phyloP scores from a whole-genome alignment of 805 yeast species.

The Metschnikowia chrysomelidarum region DNA sequence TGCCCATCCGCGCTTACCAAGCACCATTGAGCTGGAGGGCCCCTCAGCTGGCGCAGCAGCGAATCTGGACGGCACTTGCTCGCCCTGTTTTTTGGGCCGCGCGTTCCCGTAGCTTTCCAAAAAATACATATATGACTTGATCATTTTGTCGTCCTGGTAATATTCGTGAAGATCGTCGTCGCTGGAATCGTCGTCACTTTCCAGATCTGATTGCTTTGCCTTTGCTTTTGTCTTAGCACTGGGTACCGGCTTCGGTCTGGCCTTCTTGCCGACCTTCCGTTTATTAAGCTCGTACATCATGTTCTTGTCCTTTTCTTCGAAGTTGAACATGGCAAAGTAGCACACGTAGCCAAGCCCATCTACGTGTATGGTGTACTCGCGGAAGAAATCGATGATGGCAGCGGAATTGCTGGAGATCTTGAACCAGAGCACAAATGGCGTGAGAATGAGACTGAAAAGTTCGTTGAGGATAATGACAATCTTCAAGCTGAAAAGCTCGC shows the following conservation, averaged over 20 bases:
- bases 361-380: constrained; percentile 86
- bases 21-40: constrained; percentile 3
- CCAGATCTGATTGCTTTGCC: constrained; percentile 17
- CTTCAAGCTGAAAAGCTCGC: constrained; percentile 71
- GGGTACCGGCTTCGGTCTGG: constrained; percentile 14
- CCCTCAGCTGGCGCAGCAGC: constrained; percentile 1
- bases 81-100: constrained; percentile 2
- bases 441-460: constrained; percentile 72
- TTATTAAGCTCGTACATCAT: constrained; percentile 37
- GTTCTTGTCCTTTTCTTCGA: constrained; percentile 55
- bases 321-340: constrained; percentile 88
- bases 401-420: constrained; percentile 73
- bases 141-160: constrained; percentile 80
- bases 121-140: constrained; percentile 84
- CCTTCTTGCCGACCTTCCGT: constrained; percentile 16
- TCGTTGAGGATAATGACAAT: constrained; percentile 72
- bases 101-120: constrained; percentile 71
- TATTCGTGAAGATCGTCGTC: constrained; percentile 34
- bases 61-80: neutral
- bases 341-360: constrained; percentile 96
- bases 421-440: constrained; percentile 90
- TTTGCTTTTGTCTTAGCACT: constrained; percentile 10
- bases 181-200: constrained; percentile 19
- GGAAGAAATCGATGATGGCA: constrained; percentile 80
- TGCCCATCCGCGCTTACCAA: constrained; percentile 1